These are phyloP conservation scores for Pseudogymnoascus sp. DNA, from an alignment of 2,329 filamentous ascomycete genomes.

Conservation along the genomic window DNA sequence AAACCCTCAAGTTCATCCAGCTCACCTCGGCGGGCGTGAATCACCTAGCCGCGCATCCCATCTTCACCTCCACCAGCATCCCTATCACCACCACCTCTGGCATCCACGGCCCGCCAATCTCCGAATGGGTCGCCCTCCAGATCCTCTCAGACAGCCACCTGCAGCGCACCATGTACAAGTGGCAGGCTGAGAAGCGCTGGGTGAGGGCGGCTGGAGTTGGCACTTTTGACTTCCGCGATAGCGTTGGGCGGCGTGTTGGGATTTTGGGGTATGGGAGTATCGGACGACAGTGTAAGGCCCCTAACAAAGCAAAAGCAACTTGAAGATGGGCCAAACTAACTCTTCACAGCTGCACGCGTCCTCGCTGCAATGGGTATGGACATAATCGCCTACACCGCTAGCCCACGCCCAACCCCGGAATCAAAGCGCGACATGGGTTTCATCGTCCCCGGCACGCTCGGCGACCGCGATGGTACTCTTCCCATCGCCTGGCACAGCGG, in stretches of 20 bases:
- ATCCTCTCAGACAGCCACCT: conserved; percentile 47
- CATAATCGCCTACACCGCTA: conserved; percentile 57
- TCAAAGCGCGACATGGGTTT: conserved; percentile 49
- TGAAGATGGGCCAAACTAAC: not conserved
- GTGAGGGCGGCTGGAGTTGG: conserved; percentile 21
- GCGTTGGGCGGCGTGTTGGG: conserved; percentile 48
- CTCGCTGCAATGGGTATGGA: conserved; percentile 51
- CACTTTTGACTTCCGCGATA: conserved; percentile 35
- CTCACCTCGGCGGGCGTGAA: conserved; percentile 29
- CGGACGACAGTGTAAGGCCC: conserved; percentile 32
- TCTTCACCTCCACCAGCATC: conserved; percentile 29
- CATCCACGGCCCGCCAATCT: conserved; percentile 46
- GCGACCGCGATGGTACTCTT: conserved; percentile 29
- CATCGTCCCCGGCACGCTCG: conserved; percentile 53
- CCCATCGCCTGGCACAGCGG: conserved; percentile 31
- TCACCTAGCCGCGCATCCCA: conserved; percentile 18
- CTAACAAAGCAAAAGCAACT: not conserved
- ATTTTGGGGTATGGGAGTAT: conserved; percentile 35
- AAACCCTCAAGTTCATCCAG: conserved; percentile 30
- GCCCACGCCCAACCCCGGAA: conserved; percentile 47
- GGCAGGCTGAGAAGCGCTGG: conserved; percentile 50
- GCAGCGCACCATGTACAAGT: conserved; percentile 45
- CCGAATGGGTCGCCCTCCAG: conserved; percentile 59
- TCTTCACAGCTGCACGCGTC: conserved; percentile 39
- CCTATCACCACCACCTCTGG: conserved; percentile 28